Percentiles rank a stretch among this genome's conserved stretches.
phyloP scores from a whole-genome alignment of 306 rosid genomes.

The Elaeagnus macrophylla region DNA sequence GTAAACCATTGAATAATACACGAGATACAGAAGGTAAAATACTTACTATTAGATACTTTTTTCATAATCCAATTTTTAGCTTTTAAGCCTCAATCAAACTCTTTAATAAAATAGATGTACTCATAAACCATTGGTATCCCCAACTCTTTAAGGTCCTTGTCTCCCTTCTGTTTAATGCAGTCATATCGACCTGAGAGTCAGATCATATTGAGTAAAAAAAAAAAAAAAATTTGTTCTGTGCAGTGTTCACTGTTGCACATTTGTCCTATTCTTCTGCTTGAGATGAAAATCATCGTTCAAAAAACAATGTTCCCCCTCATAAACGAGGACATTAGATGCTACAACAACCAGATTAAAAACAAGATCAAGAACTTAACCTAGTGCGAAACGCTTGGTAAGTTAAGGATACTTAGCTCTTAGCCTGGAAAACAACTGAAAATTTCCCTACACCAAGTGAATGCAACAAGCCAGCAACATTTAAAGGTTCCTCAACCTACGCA shows the following conservation, averaged over 20 bases:
- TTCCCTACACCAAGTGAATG: conserved; percentile 50
- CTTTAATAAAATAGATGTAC: conserved; percentile 14
- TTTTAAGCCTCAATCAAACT: no score
- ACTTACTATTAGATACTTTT: no score
- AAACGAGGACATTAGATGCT: no score
- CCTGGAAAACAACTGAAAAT: conserved; percentile 43
- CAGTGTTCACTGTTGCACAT: no score
- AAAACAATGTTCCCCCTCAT: no score
- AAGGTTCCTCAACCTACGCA: conserved; percentile 30
- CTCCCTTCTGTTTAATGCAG: conserved; percentile 59
- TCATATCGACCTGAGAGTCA: conserved; percentile 49
- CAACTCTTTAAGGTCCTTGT: conserved; percentile 58
- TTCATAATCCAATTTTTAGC: no score
- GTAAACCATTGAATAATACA: not conserved
- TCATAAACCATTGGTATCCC: conserved; percentile 59
- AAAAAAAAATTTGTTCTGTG: no score
- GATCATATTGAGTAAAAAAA: not conserved
- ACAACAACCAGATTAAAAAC: conserved; percentile 3
- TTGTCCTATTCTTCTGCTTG: no score
- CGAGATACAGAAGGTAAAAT: not conserved
- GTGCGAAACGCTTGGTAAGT: not conserved
- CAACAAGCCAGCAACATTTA: conserved; percentile 43
- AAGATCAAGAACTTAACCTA: not conserved
- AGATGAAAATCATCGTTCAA: no score
- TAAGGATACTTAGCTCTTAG: conserved; percentile 43